phyloP scores from a whole-genome alignment of 768 basidiomycete genomes.

The Cystofilobasidium bisporidii region DNA sequence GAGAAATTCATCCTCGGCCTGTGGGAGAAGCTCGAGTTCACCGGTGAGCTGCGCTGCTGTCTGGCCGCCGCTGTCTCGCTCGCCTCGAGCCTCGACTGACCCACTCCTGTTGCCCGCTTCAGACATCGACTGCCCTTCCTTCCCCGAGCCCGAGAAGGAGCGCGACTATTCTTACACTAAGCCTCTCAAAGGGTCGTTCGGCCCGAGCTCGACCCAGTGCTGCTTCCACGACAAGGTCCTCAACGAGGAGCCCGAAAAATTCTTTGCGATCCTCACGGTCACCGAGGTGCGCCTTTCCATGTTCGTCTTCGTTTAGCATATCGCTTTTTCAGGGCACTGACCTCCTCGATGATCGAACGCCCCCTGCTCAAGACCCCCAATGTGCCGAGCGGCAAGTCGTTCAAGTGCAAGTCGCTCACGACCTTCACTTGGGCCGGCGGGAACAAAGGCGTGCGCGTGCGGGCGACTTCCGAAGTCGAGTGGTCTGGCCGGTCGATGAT shows the following conservation, averaged over 20 bases:
- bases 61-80: too few species aligned
- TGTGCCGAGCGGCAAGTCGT: constrained; percentile 32
- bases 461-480: constrained; percentile 30
- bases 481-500: constrained; percentile 29
- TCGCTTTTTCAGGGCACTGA: too few species aligned
- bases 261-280: constrained; percentile 29
- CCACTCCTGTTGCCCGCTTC: background rate
- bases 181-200: constrained; percentile 30
- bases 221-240: constrained; percentile 29
- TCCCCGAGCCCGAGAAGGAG: constrained; percentile 16
- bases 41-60: constrained; percentile 13
- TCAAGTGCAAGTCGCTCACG: constrained; percentile 28
- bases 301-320: too few species aligned
- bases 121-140: constrained; percentile 31
- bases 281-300: constrained; percentile 4
- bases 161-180: constrained; percentile 28
- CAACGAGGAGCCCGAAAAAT: constrained; percentile 29
- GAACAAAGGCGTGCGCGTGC: constrained; percentile 27
- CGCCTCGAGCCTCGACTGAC: background rate
- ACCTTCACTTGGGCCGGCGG: constrained; percentile 30
- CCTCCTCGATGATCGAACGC: too few species aligned
- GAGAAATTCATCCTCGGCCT: constrained; percentile 27
- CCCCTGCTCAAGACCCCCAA: constrained; percentile 32
- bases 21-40: constrained; percentile 31
- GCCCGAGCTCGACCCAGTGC: constrained; percentile 26